These are phyloP conservation scores for Erysimum cheiranthoides DNA, from an alignment of 345 rosid genomes.

Conservation along the genomic window DNA sequence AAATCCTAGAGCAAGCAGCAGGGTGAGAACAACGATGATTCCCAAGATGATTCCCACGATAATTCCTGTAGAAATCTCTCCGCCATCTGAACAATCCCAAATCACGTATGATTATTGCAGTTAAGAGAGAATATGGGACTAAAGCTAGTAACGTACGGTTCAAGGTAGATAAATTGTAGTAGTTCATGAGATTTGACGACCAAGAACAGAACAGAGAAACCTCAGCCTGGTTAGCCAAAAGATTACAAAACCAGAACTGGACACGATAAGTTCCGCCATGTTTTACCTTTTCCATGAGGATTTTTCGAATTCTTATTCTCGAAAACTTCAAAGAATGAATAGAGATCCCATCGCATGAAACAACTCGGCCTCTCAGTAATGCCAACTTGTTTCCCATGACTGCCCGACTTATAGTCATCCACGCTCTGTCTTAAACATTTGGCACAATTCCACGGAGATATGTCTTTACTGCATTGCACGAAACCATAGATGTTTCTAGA, in stretches of 20 bases:
- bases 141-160: neutral
- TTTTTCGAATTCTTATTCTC: neutral
- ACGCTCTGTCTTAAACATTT: neutral
- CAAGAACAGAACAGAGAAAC: neutral
- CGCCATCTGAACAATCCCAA: neutral
- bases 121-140: neutral
- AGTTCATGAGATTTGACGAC: too few relatives aligned
- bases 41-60: neutral
- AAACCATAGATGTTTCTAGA: too few relatives aligned
- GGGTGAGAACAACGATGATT: neutral
- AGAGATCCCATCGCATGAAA: neutral
- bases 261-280: neutral
- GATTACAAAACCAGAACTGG: neutral
- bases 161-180: neutral
- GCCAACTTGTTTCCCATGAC: neutral
- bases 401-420: neutral
- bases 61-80: neutral
- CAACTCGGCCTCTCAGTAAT: neutral
- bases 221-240: neutral
- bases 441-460: neutral
- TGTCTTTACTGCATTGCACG: neutral
- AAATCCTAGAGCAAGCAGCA: conserved; percentile 13
- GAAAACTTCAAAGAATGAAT: neutral
- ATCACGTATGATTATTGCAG: neutral
- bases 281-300: neutral